These are phyloP conservation scores for Hymenoscyphus fraxineus DNA, from an alignment of 2,329 filamentous ascomycete species.

Conservation along the genomic window DNA sequence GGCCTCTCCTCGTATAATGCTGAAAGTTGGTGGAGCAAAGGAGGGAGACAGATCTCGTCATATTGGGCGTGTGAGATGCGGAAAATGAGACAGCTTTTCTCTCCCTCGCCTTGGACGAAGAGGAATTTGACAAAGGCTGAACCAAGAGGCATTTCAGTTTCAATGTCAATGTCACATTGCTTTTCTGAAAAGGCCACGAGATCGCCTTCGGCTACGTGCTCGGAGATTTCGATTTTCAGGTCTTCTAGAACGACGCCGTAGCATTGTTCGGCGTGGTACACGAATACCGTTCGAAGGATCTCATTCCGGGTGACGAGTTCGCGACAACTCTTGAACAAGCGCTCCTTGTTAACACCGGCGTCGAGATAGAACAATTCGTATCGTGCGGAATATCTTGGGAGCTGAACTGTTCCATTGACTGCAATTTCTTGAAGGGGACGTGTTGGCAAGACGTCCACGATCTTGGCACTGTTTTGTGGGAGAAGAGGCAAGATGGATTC, in stretches of 20 bases:
- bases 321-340: constrained; percentile 32
- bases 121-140: constrained; percentile 37
- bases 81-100: constrained; percentile 38
- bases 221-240: constrained; percentile 33
- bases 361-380: constrained; percentile 38
- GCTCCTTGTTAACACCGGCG: constrained; percentile 27
- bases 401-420: constrained; percentile 38
- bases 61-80: constrained; percentile 55
- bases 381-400: constrained; percentile 38
- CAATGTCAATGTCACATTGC: constrained; percentile 36
- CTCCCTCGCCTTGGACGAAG: constrained; percentile 23
- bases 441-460: constrained; percentile 39
- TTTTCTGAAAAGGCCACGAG: constrained; percentile 34
- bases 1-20: constrained; percentile 35
- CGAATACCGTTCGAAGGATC: constrained; percentile 40
- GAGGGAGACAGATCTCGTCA: constrained; percentile 58
- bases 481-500: constrained; percentile 38
- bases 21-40: constrained; percentile 22
- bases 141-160: constrained; percentile 37
- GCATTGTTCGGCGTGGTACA: constrained; percentile 35
- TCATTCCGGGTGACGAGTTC: constrained; percentile 34
- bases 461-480: constrained; percentile 36
- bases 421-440: constrained; percentile 40
- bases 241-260: constrained; percentile 37
- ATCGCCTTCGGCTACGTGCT: constrained; percentile 28